phyloP scores from a whole-genome alignment of 2,329 filamentous ascomycete species.

The Knufia fluminis region DNA sequence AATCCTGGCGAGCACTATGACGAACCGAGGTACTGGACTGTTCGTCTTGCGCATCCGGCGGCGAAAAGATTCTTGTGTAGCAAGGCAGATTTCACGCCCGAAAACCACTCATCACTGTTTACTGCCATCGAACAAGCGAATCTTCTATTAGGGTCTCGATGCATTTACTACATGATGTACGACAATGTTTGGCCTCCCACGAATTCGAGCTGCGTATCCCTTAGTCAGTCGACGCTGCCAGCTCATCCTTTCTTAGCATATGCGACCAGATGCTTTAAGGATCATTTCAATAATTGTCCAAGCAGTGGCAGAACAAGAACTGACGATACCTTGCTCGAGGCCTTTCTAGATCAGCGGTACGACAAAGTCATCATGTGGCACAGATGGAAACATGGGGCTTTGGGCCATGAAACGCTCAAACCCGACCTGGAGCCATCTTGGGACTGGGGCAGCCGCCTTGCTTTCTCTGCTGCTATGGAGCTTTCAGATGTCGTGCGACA shows the following conservation, averaged over 20 bases:
- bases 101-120: background rate
- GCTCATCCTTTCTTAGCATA: background rate
- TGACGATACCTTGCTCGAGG: background rate
- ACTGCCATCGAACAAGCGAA: background rate
- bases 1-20: background rate
- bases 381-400: too few species aligned
- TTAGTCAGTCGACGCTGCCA: background rate
- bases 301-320: background rate
- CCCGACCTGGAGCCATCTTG: background rate
- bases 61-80: background rate
- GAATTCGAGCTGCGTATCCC: background rate
- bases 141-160: background rate
- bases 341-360: background rate
- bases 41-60: constrained; percentile 2
- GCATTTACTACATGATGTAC: background rate
- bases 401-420: background rate
- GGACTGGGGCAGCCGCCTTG: background rate
- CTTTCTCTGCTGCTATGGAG: background rate
- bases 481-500: background rate
- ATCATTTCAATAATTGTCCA: background rate
- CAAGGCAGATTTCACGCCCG: background rate
- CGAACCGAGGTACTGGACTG: background rate
- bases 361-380: background rate
- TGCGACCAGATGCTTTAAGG: background rate
- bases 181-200: background rate